Evolutionary conservation across 1,139 yeast species (phyloP).

Genomic region (Williopsis jadinii): DNA sequence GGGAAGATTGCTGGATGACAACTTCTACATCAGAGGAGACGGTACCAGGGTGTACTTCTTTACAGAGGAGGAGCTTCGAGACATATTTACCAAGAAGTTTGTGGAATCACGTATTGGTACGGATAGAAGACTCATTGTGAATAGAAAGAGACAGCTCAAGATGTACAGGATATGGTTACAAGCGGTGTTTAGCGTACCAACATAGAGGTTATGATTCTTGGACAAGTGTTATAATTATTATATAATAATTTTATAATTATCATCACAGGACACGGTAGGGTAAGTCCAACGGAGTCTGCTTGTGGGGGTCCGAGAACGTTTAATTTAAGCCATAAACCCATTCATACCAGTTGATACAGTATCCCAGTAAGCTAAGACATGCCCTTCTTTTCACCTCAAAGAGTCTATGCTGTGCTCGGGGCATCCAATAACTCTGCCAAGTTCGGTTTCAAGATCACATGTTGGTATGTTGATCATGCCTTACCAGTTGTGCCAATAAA

Average conservation of each 20-base stretch:
- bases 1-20: conserved; percentile 79
- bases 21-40: conserved; percentile 94
- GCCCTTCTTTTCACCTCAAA: conserved; percentile 41
- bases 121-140: conserved; percentile 84
- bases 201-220: no score
- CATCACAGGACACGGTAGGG: no score
- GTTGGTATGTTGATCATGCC: conserved; percentile 56
- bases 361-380: background rate
- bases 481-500: conserved; percentile 66
- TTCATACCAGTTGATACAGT: no score
- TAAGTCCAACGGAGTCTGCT: no score
- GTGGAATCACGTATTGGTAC: conserved; percentile 72
- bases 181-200: conserved; percentile 61
- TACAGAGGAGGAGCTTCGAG: conserved; percentile 82
- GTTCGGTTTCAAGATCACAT: conserved; percentile 63
- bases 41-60: conserved; percentile 97
- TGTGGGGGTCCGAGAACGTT: no score
- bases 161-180: conserved; percentile 98
- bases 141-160: conserved; percentile 83
- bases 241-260: no score
- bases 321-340: no score
- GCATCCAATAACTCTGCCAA: conserved; percentile 62
- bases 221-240: no score
- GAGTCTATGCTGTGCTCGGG: conserved; percentile 64
- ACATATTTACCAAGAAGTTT: conserved; percentile 65